These are phyloP conservation scores for Sugiyamaella boreocaroliniensis DNA, from an alignment of 805 yeast genomes.

Conservation along the genomic window DNA sequence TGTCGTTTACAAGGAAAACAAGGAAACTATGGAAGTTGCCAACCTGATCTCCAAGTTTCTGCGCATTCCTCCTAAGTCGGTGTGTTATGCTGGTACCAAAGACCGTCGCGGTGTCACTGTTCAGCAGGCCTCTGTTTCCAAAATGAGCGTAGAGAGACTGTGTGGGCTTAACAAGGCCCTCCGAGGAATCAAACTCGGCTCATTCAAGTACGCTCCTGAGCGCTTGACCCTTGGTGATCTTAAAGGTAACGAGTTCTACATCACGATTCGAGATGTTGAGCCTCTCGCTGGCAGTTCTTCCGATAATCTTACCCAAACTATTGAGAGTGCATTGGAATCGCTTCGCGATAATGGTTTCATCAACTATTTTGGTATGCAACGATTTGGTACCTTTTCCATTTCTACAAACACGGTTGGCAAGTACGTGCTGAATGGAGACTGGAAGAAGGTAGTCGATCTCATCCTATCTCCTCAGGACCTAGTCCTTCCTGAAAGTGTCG, in stretches of 20 bases:
- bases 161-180: slow-evolving; percentile 68
- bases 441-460: slow-evolving; percentile 73
- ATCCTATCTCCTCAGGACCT: slow-evolving; percentile 80
- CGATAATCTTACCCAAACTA: slow-evolving; percentile 38
- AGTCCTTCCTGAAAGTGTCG: slow-evolving; percentile 74
- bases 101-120: slow-evolving; percentile 95
- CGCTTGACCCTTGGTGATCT: slow-evolving; percentile 75
- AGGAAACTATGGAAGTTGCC: slow-evolving; percentile 96
- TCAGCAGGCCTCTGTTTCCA: slow-evolving; percentile 66
- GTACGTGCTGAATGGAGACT: slow-evolving; percentile 59
- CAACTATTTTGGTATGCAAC: slow-evolving; percentile 96
- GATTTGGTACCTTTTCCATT: slow-evolving; percentile 92
- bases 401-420: slow-evolving; percentile 87
- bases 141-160: slow-evolving; percentile 55
- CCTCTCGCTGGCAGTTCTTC: slow-evolving; percentile 28
- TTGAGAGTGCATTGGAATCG: slow-evolving; percentile 49
- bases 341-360: slow-evolving; percentile 70
- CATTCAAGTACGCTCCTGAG: slow-evolving; percentile 58
- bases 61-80: slow-evolving; percentile 60
- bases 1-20: slow-evolving; percentile 84
- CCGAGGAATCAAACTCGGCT: slow-evolving; percentile 73
- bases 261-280: slow-evolving; percentile 71
- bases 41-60: slow-evolving; percentile 63
- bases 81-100: slow-evolving; percentile 90
- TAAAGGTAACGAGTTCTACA: slow-evolving; percentile 80